Percentiles rank a stretch among this genome's conserved stretches.
These are phyloP conservation scores for Acmispon strigosus DNA, from an alignment of 306 rosid genomes.

Conservation along the genomic window DNA sequence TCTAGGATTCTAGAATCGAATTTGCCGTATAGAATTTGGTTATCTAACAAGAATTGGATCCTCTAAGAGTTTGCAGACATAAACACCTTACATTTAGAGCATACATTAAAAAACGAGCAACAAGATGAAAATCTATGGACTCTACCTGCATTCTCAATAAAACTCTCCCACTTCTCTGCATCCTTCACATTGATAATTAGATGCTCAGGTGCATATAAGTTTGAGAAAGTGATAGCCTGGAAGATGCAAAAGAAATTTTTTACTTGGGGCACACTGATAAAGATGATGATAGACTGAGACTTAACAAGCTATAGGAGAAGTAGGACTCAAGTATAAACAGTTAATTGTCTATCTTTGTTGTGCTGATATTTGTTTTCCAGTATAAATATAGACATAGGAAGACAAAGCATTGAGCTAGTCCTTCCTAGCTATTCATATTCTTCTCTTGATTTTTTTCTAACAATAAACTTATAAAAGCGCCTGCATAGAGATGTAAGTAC, in stretches of 20 bases:
- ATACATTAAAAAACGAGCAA: neutral
- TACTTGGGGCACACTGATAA: neutral
- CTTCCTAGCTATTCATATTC: neutral
- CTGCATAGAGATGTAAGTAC: neutral
- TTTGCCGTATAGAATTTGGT: neutral
- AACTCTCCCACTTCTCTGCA: slow-evolving; percentile 96
- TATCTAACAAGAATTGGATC: neutral
- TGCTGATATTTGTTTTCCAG: neutral
- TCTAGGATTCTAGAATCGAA: neutral
- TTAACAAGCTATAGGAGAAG: slow-evolving; percentile 5
- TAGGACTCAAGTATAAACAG: neutral
- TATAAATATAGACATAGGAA: neutral
- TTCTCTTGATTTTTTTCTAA: neutral
- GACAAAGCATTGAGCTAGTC: neutral
- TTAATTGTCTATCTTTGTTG: neutral
- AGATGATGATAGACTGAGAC: neutral
- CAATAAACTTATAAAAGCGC: neutral
- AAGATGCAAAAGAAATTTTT: slow-evolving; percentile 17
- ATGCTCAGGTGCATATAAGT: slow-evolving; percentile 95
- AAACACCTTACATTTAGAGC: neutral
- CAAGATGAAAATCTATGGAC: neutral
- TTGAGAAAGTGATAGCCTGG: slow-evolving; percentile 92
- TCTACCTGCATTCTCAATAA: slow-evolving; percentile 91
- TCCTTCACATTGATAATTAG: slow-evolving; percentile 79
- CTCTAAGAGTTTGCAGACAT: neutral